Evolutionary conservation across 2,329 filamentous ascomycete species (phyloP).

Genomic region (Phialophora macrospora): DNA sequence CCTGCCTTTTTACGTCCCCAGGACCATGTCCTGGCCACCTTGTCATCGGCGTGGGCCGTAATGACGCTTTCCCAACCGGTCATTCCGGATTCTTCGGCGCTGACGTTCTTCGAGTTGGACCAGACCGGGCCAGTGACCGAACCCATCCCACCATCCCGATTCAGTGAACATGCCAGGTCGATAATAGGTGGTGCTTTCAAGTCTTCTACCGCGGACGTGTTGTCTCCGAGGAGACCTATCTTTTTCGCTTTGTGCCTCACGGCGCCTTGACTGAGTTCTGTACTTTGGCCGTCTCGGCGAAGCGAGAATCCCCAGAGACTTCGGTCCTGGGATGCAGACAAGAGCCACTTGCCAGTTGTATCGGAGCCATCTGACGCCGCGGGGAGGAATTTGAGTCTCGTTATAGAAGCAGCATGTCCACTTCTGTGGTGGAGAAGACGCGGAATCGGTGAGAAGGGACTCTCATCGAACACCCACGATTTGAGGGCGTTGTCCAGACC

Average conservation of each 20-base stretch:
- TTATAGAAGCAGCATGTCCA: conserved; percentile 86
- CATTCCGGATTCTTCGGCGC: conserved; percentile 72
- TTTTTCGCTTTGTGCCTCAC: conserved; percentile 90
- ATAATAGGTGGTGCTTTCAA: conserved; percentile 92
- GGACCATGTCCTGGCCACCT: conserved; percentile 91
- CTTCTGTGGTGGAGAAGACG: conserved; percentile 83
- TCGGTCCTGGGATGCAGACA: conserved; percentile 86
- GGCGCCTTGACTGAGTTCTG: conserved; percentile 88
- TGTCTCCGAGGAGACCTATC: conserved; percentile 39
- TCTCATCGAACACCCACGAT: conserved; percentile 95
- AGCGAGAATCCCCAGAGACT: conserved; percentile 97
- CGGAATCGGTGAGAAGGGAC: conserved; percentile 84
- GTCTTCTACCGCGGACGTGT: conserved; percentile 44
- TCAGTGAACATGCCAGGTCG: conserved; percentile 86
- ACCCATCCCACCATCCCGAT: conserved; percentile 92
- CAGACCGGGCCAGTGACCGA: conserved; percentile 79
- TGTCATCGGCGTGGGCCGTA: conserved; percentile 85
- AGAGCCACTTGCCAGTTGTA: conserved; percentile 86
- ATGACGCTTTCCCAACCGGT: conserved; percentile 98
- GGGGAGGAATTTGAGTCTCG: conserved; percentile 80
- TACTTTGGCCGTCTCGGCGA: conserved; percentile 89
- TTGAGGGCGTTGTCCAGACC: conserved; percentile 92
- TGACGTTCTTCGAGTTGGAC: conserved; percentile 73
- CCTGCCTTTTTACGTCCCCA: conserved; percentile 94
- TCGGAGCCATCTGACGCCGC: conserved; percentile 88